Conservation (phyloP, 495 filamentous ascomycete genomes). For the Penicillium lividum region DNA sequence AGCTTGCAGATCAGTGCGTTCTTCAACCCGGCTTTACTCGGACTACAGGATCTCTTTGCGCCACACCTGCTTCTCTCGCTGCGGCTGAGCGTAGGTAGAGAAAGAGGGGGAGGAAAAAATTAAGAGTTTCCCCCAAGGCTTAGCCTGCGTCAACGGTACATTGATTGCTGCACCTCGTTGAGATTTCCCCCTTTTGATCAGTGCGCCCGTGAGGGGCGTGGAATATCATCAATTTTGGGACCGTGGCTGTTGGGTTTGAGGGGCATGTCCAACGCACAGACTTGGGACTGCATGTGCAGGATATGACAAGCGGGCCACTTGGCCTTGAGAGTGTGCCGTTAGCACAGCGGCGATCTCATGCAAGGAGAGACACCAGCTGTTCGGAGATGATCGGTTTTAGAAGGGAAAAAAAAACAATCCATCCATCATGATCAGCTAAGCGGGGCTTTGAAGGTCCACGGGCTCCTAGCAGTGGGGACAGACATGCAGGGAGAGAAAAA, state of each 20-base stretch:
- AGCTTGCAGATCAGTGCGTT: slow-evolving; percentile 19
- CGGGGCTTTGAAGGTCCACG: slow-evolving; percentile 6
- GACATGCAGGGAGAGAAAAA: background rate
- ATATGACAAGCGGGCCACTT: slow-evolving; percentile 24
- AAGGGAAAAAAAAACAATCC: background rate
- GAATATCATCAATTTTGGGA: background rate
- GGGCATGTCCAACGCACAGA: slow-evolving; percentile 6
- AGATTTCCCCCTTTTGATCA: background rate
- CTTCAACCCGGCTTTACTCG: slow-evolving; percentile 6
- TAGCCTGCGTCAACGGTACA: slow-evolving; percentile 8
- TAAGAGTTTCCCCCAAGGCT: background rate
- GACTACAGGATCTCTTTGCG: slow-evolving; percentile 14
- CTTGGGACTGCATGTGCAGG: slow-evolving; percentile 18
- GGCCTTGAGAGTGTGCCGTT: slow-evolving; percentile 3
- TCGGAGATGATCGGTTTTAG: background rate
- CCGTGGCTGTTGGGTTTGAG: slow-evolving; percentile 5
- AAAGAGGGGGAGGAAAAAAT: background rate
- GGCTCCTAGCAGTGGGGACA: slow-evolving; percentile 1
- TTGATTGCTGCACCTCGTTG: background rate
- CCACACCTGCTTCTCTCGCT: slow-evolving; percentile 17
- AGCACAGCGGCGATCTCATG: slow-evolving; percentile 19
- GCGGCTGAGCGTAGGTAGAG: slow-evolving; percentile 8
- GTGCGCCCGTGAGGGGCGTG: background rate
- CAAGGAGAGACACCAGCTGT: slow-evolving; percentile 16
- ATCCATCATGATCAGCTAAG: background rate